Conservation (phyloP, 441 rosid genomes). For the Croton laevigatus region DNA sequence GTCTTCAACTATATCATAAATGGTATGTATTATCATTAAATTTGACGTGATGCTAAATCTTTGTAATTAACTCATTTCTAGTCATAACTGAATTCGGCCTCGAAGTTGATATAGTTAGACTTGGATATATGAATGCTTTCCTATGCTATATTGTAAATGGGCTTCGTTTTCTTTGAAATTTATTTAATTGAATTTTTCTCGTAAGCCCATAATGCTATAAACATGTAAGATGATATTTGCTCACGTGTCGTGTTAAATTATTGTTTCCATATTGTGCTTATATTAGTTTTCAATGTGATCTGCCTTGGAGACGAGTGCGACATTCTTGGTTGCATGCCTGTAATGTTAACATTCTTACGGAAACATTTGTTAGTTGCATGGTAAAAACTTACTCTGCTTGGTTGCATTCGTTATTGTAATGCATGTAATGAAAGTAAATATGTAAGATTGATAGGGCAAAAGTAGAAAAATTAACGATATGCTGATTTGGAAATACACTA, state of each 20-base stretch:
- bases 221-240: neutral
- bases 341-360: neutral
- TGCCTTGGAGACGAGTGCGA: neutral
- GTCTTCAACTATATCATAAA: too few relatives aligned
- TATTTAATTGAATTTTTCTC: neutral
- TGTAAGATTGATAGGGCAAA: neutral
- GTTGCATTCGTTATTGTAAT: neutral
- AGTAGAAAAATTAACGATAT: neutral
- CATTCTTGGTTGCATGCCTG: neutral
- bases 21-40: too few relatives aligned
- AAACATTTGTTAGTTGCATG: neutral
- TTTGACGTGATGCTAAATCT: too few relatives aligned
- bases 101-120: neutral
- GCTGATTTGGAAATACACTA: neutral
- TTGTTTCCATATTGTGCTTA: neutral
- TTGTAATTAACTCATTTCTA: neutral
- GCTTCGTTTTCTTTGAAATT: too few relatives aligned
- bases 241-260: neutral
- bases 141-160: too few relatives aligned
- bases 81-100: neutral
- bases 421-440: neutral
- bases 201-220: neutral
- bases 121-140: neutral
- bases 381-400: neutral
- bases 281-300: neutral